phyloP scores from a whole-genome alignment of 495 filamentous ascomycete genomes.

The Daldinia vernicosa region DNA sequence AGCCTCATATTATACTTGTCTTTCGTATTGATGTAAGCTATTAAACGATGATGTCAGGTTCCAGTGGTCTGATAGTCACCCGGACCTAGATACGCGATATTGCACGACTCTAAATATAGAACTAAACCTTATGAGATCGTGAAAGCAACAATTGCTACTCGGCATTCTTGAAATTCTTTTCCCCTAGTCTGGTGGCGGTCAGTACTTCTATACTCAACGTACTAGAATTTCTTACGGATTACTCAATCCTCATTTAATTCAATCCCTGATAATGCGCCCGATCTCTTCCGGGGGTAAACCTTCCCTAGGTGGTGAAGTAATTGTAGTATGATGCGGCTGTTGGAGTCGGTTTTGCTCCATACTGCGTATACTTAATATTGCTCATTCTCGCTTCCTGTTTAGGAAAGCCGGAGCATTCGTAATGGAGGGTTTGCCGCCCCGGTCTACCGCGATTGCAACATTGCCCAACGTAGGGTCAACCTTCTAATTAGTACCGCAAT shows the following conservation, averaged over 20 bases:
- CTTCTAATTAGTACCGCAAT: slow-evolving; percentile 2
- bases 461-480: not conserved
- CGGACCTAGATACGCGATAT: too few relatives aligned
- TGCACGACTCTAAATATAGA: too few relatives aligned
- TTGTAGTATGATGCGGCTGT: not conserved
- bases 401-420: slow-evolving; percentile 24
- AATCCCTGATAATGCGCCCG: not conserved
- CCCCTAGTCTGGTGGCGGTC: not conserved
- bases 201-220: not conserved
- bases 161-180: not conserved
- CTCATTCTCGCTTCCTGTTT: slow-evolving; percentile 18
- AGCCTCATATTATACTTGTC: too few relatives aligned
- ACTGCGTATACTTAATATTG: not conserved
- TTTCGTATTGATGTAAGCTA: too few relatives aligned
- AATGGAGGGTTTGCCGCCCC: slow-evolving; percentile 3
- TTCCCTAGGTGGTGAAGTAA: not conserved
- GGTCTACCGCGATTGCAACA: slow-evolving; percentile 5
- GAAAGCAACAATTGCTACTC: not conserved
- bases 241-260: not conserved
- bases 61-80: not conserved
- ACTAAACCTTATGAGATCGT: too few relatives aligned
- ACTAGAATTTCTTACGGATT: not conserved
- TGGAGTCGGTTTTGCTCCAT: not conserved
- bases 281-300: not conserved
- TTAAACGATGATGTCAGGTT: not conserved